Percentiles rank a stretch among this genome's conserved stretches.
Evolutionary conservation across 2,329 filamentous ascomycete genomes (phyloP).

Genomic region (Nigrospora sphaerica): DNA sequence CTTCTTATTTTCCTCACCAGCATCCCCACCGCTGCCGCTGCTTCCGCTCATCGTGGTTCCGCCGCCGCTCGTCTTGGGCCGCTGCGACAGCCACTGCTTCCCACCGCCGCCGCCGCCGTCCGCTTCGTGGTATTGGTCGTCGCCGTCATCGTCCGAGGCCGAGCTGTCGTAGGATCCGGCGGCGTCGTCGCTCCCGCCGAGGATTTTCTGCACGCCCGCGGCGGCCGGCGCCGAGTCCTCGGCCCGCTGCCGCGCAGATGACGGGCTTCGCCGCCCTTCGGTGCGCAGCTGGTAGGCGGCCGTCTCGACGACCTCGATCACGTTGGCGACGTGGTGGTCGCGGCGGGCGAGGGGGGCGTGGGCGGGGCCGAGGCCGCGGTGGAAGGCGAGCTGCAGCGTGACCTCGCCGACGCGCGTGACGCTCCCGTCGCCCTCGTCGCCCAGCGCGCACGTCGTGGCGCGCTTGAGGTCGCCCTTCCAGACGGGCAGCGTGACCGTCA

Average conservation of each 20-base stretch:
- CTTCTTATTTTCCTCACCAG: neutral
- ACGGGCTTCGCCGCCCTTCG: neutral
- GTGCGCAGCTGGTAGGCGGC: neutral
- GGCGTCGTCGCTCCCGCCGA: no score
- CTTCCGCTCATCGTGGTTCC: no score
- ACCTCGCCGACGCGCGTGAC: neutral
- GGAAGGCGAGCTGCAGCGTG: neutral
- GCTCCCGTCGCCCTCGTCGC: neutral
- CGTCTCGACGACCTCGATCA: constrained; percentile 2
- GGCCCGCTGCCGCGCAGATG: neutral
- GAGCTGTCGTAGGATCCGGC: neutral
- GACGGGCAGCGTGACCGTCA: neutral
- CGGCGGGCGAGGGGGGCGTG: neutral
- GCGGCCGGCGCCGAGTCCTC: no score
- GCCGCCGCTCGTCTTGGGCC: no score
- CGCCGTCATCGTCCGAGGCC: neutral
- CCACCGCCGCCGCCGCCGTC: neutral
- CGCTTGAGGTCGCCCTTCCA: constrained; percentile 3
- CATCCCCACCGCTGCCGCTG: neutral
- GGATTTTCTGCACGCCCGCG: no score
- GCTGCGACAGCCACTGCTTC: neutral
- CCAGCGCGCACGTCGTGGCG: constrained; percentile 1
- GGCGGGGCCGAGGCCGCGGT: neutral
- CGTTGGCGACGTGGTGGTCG: constrained; percentile 1
- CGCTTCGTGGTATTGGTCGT: neutral